phyloP scores from a whole-genome alignment of 306 rosid genomes.

The Rubus idaeus region DNA sequence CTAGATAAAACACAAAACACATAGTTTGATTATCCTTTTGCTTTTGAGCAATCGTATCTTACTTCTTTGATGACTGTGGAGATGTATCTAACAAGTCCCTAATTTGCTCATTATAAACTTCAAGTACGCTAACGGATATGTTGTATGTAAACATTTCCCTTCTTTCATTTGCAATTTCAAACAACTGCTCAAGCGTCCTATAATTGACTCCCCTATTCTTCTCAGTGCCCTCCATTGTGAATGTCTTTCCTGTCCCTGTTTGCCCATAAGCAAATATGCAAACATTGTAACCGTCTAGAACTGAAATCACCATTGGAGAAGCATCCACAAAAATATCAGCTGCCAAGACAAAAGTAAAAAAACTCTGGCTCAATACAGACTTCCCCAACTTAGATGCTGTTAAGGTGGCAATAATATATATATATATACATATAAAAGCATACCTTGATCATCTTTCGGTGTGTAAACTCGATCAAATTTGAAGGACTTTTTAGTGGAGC shows the following conservation, averaged over 20 bases:
- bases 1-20: background rate
- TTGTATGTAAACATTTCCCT: conserved; percentile 55
- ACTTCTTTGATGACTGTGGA: conserved; percentile 61
- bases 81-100: conserved; percentile 75
- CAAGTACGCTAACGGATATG: conserved; percentile 82
- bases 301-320: conserved; percentile 78
- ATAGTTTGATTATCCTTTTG: background rate
- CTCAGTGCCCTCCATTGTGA: conserved; percentile 89
- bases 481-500: conserved; percentile 62
- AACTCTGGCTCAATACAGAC: conserved; percentile 10
- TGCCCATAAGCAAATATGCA: conserved; percentile 94
- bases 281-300: conserved; percentile 81
- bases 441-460: conserved; percentile 85
- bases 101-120: conserved; percentile 89
- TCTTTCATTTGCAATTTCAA: conserved; percentile 64
- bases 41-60: conserved; percentile 12
- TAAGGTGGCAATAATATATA: conserved; percentile 14
- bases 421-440: background rate
- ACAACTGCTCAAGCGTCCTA: conserved; percentile 78
- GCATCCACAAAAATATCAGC: conserved; percentile 83
- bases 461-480: conserved; percentile 80
- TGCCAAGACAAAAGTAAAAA: conserved; percentile 43
- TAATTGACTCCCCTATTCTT: conserved; percentile 85
- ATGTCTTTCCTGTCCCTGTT: conserved; percentile 93
- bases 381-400: background rate